phyloP scores from a whole-genome alignment of 1,284 basidiomycete species.

The Cystobasidium pallidum region DNA sequence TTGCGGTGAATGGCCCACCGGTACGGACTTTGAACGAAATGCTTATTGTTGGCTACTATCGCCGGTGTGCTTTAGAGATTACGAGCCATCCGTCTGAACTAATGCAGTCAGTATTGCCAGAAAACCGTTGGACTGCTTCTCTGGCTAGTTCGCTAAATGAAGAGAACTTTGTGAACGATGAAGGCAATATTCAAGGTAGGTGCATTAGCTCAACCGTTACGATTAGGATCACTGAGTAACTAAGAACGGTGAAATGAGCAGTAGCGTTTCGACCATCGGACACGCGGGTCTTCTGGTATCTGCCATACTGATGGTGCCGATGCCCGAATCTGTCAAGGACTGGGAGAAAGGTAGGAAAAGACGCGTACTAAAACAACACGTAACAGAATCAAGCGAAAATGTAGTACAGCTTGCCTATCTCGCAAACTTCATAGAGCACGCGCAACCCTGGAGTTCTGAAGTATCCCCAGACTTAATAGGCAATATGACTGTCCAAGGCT shows the following conservation, averaged over 20 bases:
- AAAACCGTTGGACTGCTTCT: background rate
- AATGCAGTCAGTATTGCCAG: slow-evolving; percentile 3
- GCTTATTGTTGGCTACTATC: slow-evolving; percentile 6
- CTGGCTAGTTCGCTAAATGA: background rate
- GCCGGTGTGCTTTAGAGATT: background rate
- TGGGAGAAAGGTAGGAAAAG: background rate
- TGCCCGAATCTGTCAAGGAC: background rate
- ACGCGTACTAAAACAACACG: background rate
- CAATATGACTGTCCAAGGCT: slow-evolving; percentile 72
- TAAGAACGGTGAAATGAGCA: background rate
- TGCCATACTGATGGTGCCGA: background rate
- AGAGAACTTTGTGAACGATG: background rate
- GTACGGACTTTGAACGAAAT: background rate
- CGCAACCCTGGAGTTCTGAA: too few relatives aligned
- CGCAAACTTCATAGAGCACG: background rate
- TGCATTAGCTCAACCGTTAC: too few relatives aligned
- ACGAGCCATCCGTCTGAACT: background rate
- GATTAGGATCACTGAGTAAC: too few relatives aligned
- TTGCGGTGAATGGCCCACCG: background rate
- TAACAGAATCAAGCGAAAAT: background rate
- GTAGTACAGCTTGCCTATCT: background rate
- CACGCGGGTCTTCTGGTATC: background rate
- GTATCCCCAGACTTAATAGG: slow-evolving; percentile 61
- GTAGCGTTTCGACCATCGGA: background rate
- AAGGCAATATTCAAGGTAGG: slow-evolving; percentile 3